phyloP scores from a whole-genome alignment of 148 eudicot genomes.

The Heliosperma pusillum region DNA sequence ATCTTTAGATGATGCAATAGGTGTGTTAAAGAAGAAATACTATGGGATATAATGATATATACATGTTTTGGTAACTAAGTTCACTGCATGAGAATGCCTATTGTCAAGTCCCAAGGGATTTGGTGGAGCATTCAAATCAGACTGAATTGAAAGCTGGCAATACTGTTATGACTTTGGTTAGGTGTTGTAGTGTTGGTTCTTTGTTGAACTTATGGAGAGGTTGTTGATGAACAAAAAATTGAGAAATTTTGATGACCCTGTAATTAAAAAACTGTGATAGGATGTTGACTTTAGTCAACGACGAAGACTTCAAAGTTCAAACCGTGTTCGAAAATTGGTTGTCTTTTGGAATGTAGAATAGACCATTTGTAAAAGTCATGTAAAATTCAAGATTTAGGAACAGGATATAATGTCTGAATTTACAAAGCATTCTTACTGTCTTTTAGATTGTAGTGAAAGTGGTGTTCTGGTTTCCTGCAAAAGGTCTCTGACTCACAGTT shows the following conservation, averaged over 20 bases:
- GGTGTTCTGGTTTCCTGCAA: neutral
- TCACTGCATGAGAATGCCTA: constrained; percentile 23
- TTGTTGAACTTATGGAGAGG: constrained; percentile 13
- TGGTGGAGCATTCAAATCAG: constrained; percentile 14
- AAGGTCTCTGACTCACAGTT: neutral
- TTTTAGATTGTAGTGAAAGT: neutral
- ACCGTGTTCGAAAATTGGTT: constrained; percentile 3
- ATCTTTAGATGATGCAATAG: constrained; percentile 9
- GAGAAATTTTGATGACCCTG: neutral
- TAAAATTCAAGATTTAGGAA: neutral
- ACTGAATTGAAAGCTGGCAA: constrained; percentile 25
- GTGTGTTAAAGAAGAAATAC: neutral
- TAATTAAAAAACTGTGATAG: neutral
- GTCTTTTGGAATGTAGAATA: constrained; percentile 13
- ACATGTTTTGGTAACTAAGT: constrained; percentile 18
- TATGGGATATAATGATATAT: constrained; percentile 6
- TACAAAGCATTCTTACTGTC: constrained; percentile 12
- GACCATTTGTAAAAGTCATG: constrained; percentile 1
- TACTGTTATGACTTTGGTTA: constrained; percentile 13
- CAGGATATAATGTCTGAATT: constrained; percentile 11
- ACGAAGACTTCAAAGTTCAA: neutral
- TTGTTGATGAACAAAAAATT: constrained; percentile 1
- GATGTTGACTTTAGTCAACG: constrained; percentile 4
- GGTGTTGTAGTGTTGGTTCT: constrained; percentile 11
- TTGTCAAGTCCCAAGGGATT: constrained; percentile 17